Evolutionary conservation across 106 monocot species (phyloP), one percentile per base, ranked within the genome.

Genomic region (Dioscorea zingiberensis): DNA sequence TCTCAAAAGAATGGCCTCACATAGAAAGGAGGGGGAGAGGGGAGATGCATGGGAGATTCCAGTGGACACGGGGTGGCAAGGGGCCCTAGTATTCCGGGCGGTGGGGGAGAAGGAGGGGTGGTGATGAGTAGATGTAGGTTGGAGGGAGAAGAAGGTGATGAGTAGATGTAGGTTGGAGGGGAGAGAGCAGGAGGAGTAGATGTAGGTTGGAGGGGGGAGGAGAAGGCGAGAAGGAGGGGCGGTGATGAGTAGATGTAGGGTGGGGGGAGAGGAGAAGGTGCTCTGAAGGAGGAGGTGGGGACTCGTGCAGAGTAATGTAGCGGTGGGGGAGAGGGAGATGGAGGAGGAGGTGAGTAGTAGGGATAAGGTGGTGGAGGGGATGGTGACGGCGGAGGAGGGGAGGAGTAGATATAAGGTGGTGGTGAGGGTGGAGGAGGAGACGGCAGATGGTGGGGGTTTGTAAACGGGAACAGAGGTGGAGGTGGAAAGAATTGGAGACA

Each of bases 1-100:
- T 72, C 68, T 58, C 72, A 69, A 69, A 79, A 79, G 68, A 75
- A 68, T n/a, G n/a, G n/a, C n/a, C n/a, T 79, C 84, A 79, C n/a
- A 60, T 79, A 79, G 74, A 70, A 70, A 11, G 78, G 29, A 58
- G 84, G 84, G 4, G 84, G 84, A 10, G 84, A n/a, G 84, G 48
- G 84, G 84, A 0, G 84, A 84, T 21, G 84, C 71, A 59, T 79
- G 76, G 7, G 79, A 67, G 46, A 79, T 38, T 54, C 79, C 84
- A 44, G 68, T 58, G 25, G n/a, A n/a, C n/a, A 84, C 64, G n/a
- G 0, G 84, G 84, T 3, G 84, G 84, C 65, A 84, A 65, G 63
- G 84, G 79, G 28, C 79, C 84, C 59, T 74, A 66, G 17, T 71
- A 83, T 1, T 58, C 63, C 7, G 76, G n/a, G 60, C 27, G 71